Conservation (phyloP, 225 moss, liverwort and hornwort species). For the Anthoceros angustus region DNA sequence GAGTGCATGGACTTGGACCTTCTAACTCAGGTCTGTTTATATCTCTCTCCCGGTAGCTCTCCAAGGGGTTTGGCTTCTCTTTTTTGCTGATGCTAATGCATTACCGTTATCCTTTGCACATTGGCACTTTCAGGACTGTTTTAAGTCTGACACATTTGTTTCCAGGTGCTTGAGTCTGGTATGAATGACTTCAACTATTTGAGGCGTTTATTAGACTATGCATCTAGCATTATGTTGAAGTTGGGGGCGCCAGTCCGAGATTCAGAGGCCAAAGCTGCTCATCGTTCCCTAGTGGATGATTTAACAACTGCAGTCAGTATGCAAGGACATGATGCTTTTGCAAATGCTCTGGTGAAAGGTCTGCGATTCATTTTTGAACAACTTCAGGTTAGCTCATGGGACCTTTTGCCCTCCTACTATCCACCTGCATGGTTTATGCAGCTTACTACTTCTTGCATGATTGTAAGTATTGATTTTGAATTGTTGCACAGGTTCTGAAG, state of each 20-base stretch:
- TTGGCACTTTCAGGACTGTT: not conserved
- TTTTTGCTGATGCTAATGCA: not conserved
- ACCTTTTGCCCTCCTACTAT: not conserved
- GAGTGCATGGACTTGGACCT: slow-evolving; percentile 93
- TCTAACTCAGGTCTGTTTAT: slow-evolving; percentile 45
- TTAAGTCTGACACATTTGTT: not conserved
- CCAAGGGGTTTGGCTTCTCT: not conserved
- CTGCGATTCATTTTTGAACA: slow-evolving; percentile 92
- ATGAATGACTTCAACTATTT: slow-evolving; percentile 83
- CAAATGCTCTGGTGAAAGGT: slow-evolving; percentile 68
- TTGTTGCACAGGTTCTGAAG: slow-evolving; percentile 50
- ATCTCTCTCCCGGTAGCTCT: not conserved
- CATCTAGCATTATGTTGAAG: slow-evolving; percentile 75
- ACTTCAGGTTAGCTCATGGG: slow-evolving; percentile 33
- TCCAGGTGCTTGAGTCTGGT: slow-evolving; percentile 86
- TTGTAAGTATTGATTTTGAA: not conserved
- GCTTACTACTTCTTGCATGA: not conserved
- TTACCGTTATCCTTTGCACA: not conserved
- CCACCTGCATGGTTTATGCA: not conserved
- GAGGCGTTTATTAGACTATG: slow-evolving; percentile 68
- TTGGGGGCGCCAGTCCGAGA: slow-evolving; percentile 91
- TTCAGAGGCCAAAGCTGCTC: slow-evolving; percentile 72
- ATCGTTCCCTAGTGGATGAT: slow-evolving; percentile 56
- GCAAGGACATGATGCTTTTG: slow-evolving; percentile 54
- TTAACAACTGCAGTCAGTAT: slow-evolving; percentile 38